Percentiles rank a stretch among this genome's conserved stretches.
These are phyloP conservation scores for Zymoseptoria ardabiliae DNA, from an alignment of 2,329 filamentous ascomycete genomes.

Conservation along the genomic window DNA sequence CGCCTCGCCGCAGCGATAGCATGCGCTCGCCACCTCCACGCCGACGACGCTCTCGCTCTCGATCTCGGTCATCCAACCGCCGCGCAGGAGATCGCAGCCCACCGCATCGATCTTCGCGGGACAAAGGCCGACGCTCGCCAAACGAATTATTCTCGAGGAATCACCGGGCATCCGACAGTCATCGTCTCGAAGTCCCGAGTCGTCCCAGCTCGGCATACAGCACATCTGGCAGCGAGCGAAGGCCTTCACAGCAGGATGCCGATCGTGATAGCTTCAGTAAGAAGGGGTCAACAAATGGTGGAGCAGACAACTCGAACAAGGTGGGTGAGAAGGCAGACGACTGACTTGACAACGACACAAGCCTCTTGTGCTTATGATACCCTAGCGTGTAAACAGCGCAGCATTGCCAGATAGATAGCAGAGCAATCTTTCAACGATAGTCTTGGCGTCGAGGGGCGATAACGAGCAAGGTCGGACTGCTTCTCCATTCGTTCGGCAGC, in stretches of 20 bases:
- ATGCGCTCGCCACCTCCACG: constrained; percentile 63
- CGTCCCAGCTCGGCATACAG: constrained; percentile 9
- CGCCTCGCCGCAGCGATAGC: constrained; percentile 65
- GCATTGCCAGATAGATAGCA: not conserved
- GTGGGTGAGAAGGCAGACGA: not conserved
- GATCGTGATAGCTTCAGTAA: not conserved
- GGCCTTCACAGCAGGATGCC: not conserved
- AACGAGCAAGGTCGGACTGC: not conserved
- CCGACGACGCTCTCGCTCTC: constrained; percentile 55
- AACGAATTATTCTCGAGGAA: constrained; percentile 15
- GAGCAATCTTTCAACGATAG: not conserved
- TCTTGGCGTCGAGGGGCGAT: too few relatives aligned
- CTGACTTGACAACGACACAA: not conserved
- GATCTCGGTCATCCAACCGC: constrained; percentile 7
- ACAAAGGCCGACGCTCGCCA: constrained; percentile 11
- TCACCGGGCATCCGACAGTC: constrained; percentile 9
- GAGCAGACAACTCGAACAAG: not conserved
- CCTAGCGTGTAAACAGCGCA: not conserved
- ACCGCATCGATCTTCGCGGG: constrained; percentile 21
- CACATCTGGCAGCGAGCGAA: not conserved
- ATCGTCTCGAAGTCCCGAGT: constrained; percentile 10
- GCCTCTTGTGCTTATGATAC: not conserved
- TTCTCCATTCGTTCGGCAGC: not conserved
- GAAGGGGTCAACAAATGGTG: not conserved
- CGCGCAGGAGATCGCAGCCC: constrained; percentile 8